These are phyloP conservation scores for Hypericum perforatum DNA, from an alignment of 345 rosid species.

Conservation along the genomic window DNA sequence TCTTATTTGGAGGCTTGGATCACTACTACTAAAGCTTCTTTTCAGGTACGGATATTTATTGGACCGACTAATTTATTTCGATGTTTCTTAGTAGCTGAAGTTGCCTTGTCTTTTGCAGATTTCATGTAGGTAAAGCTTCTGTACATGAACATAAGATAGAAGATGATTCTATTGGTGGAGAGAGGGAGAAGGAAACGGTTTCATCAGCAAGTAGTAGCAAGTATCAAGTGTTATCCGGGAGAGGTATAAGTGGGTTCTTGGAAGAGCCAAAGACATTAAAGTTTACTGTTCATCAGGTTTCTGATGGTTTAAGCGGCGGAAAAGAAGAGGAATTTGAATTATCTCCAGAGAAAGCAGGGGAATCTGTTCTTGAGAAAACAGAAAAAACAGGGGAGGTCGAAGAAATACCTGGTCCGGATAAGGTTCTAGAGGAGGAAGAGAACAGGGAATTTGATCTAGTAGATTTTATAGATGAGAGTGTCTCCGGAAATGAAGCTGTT, in stretches of 20 bases:
- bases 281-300: conserved; percentile 32
- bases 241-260: conserved; percentile 32
- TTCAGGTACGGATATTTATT: conserved; percentile 33
- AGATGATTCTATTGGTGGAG: too few relatives aligned
- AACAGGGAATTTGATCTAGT: background rate
- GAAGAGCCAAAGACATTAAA: conserved; percentile 37
- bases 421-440: conserved; percentile 1
- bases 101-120: conserved; percentile 16
- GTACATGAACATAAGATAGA: conserved; percentile 8
- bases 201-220: too few relatives aligned
- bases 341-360: conserved; percentile 14
- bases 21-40: conserved; percentile 17
- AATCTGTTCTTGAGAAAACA: background rate
- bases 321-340: conserved; percentile 5
- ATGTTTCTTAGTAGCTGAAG: background rate
- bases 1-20: conserved; percentile 35
- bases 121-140: conserved; percentile 7
- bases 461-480: background rate
- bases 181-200: too few relatives aligned
- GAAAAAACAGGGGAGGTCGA: conserved; percentile 3
- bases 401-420: conserved; percentile 1
- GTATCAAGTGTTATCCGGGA: conserved; percentile 30
- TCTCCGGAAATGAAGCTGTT: background rate
- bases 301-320: conserved; percentile 5
- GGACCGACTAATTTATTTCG: background rate